These are phyloP conservation scores for Lactifluus hygrophoroides DNA, from an alignment of 768 basidiomycete genomes.

Conservation along the genomic window DNA sequence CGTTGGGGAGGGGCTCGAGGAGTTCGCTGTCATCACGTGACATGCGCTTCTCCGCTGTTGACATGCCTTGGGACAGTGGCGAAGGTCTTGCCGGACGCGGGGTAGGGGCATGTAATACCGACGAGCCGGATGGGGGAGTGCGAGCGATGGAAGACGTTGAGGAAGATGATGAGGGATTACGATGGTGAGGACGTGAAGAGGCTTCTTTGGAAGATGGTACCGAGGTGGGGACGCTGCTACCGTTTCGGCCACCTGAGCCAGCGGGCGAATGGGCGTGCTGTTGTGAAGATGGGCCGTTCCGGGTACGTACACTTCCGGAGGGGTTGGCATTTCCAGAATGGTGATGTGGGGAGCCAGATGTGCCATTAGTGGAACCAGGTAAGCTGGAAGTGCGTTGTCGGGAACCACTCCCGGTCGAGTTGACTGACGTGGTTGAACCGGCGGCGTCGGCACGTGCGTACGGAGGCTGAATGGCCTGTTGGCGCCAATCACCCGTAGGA, in stretches of 20 bases:
- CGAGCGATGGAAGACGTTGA: constrained; percentile 33
- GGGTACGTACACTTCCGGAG: constrained; percentile 20
- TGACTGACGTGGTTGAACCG: constrained; percentile 69
- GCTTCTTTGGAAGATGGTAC: constrained; percentile 20
- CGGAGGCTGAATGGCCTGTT: constrained; percentile 53
- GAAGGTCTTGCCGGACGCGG: constrained; percentile 39
- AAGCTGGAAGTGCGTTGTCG: constrained; percentile 66
- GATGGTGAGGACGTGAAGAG: constrained; percentile 33
- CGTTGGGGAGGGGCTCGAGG: constrained; percentile 28
- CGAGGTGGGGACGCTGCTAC: not conserved
- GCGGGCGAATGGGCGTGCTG: constrained; percentile 12
- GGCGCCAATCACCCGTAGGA: constrained; percentile 40
- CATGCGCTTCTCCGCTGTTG: constrained; percentile 64
- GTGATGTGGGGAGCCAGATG: constrained; percentile 26
- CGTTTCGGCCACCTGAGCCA: constrained; percentile 2
- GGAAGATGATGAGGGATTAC: constrained; percentile 39
- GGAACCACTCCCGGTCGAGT: constrained; percentile 44
- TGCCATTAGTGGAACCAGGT: constrained; percentile 45
- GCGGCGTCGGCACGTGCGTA: constrained; percentile 77
- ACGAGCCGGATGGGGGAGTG: constrained; percentile 28
- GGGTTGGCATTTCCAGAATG: constrained; percentile 20
- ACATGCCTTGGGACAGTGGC: constrained; percentile 60
- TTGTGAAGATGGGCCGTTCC: constrained; percentile 19
- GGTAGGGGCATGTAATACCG: constrained; percentile 25
- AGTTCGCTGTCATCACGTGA: constrained; percentile 71